These are phyloP conservation scores for Syncephalastrum monosporum DNA, from an alignment of 371 early-diverging fungal species.

Conservation along the genomic window DNA sequence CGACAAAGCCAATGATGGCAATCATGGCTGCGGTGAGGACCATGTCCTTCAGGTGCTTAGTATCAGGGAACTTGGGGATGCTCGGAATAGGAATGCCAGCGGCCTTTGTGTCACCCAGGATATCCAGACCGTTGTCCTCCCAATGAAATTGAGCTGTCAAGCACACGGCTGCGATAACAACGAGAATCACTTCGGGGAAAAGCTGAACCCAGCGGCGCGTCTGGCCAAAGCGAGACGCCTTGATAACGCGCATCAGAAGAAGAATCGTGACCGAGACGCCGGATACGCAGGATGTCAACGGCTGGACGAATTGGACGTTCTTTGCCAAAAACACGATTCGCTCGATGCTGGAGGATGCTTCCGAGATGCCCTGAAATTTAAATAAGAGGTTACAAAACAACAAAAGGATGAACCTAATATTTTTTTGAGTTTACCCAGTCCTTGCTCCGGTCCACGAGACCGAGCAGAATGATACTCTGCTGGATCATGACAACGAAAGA, in stretches of 20 bases:
- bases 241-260: slow-evolving; percentile 55
- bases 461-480: slow-evolving; percentile 77
- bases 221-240: slow-evolving; percentile 32
- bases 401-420: slow-evolving; percentile 20
- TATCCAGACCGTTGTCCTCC: slow-evolving; percentile 67
- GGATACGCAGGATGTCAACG: slow-evolving; percentile 53
- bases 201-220: slow-evolving; percentile 62
- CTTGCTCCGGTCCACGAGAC: slow-evolving; percentile 42
- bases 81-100: slow-evolving; percentile 62
- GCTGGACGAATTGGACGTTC: slow-evolving; percentile 58
- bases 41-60: slow-evolving; percentile 61
- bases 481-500: slow-evolving; percentile 88
- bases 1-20: slow-evolving; percentile 94
- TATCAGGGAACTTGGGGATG: slow-evolving; percentile 54
- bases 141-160: slow-evolving; percentile 63
- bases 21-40: slow-evolving; percentile 69
- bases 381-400: not conserved
- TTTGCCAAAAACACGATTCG: slow-evolving; percentile 61
- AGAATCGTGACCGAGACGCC: slow-evolving; percentile 56
- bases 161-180: slow-evolving; percentile 71
- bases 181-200: slow-evolving; percentile 86
- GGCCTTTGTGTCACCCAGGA: slow-evolving; percentile 71
- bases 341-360: slow-evolving; percentile 72
- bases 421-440: slow-evolving; percentile 18
- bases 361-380: slow-evolving; percentile 51